These are phyloP conservation scores for Gossypium sturtianum DNA, from an alignment of 345 rosid species.

Conservation along the genomic window DNA sequence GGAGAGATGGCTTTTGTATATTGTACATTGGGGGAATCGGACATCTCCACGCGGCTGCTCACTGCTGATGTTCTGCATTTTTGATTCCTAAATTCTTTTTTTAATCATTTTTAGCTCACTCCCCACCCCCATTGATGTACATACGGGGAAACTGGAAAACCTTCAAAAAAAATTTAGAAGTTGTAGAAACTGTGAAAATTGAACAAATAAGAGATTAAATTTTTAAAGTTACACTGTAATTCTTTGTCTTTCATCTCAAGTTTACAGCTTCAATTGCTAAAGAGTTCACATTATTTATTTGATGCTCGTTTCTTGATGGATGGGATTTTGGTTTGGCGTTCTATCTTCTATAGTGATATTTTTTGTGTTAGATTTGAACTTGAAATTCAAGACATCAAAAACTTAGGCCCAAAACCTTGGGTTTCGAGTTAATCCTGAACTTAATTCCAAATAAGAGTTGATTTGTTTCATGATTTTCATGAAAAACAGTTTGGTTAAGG, in stretches of 20 bases:
- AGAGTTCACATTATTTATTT: not conserved
- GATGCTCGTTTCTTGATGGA: no score
- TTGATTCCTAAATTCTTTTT: not conserved
- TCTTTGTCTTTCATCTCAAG: no score
- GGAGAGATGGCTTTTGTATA: conserved; percentile 21
- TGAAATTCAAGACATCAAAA: no score
- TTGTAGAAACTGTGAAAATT: conserved; percentile 34
- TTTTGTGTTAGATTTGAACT: no score
- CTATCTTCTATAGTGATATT: no score
- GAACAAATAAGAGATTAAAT: conserved; percentile 34
- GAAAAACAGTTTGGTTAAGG: no score
- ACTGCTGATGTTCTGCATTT: conserved; percentile 14
- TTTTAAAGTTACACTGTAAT: not conserved
- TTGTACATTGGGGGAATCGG: conserved; percentile 18
- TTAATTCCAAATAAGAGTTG: no score
- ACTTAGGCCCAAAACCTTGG: no score
- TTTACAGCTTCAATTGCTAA: not conserved
- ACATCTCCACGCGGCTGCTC: conserved; percentile 18
- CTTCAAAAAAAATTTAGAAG: not conserved
- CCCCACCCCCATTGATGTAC: conserved; percentile 33
- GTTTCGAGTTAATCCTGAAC: no score
- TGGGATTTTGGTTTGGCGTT: no score
- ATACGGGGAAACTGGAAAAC: conserved; percentile 17
- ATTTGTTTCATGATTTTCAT: no score
- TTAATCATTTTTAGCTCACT: not conserved